Evolutionary conservation across 1,284 basidiomycete species (phyloP), one percentile per base, ranked within the genome.

Genomic region (Sphagnurus paluster): DNA sequence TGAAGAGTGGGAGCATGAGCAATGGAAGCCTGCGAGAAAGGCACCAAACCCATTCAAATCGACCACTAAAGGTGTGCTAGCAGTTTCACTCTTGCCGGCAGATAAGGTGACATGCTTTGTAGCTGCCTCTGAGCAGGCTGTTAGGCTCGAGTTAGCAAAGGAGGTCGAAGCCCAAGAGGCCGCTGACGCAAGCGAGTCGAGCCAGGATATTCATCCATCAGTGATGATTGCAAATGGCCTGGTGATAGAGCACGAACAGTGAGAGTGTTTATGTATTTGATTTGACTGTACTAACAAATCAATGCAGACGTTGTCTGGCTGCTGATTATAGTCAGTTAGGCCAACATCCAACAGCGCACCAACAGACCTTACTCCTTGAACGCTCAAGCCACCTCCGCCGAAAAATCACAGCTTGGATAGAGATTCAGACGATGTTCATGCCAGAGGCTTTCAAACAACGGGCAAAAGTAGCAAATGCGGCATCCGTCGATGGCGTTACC

Each of bases 171-270:
- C 19, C 8, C 11, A 39, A 5, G 44, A 32, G 14, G 16, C 9
- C 2, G 13, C 20, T 17, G 25, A 14, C 7, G 34, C 10, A n/a
- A 7, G 16, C 3, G 17, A 2, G 4, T 24, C 5, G 16, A 38
- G 11, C 6, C 29, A 11, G 17, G 20, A 2, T 28, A 16, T n/a
- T 7, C 36, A 45, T 21, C 21, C 44, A 4, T 36, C 46, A 3
- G 39, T 47, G 9, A 41, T 47, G 39, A 56, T 56, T 20, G 43
- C 53, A 14, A 39, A 24, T 6, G 53, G 56, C 2, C 26, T 57
- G 1, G 42, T 48, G 13, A 11, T 57, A 2, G 53, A 57, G 30
- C 42, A 42, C 1, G 49, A 55, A 37, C 54, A 54, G 54, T 53
- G 44, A 20, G 50, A 48, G 19, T 19, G n/a, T 46, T 24, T 25